These are phyloP conservation scores for Trichoderma breve DNA, from an alignment of 2,329 filamentous ascomycete genomes.

Conservation along the genomic window DNA sequence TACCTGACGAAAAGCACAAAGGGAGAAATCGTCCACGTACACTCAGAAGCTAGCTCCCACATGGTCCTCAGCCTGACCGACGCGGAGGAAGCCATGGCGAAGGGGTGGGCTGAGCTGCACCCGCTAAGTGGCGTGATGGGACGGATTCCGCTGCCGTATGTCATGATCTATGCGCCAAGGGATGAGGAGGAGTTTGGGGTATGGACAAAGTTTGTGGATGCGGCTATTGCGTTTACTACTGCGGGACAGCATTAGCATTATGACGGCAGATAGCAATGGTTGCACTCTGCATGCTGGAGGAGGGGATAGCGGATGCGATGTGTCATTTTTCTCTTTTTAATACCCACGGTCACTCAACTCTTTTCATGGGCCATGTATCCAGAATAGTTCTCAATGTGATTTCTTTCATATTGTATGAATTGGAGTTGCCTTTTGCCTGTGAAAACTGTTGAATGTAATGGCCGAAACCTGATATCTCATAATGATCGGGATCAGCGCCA, in stretches of 20 bases:
- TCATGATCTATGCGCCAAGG: constrained; percentile 43
- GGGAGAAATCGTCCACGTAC: constrained; percentile 39
- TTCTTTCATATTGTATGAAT: not conserved
- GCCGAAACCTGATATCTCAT: not conserved
- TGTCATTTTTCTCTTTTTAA: not conserved
- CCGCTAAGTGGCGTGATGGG: constrained; percentile 25
- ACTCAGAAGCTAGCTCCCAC: constrained; percentile 41
- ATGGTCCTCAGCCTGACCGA: constrained; percentile 39
- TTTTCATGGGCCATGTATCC: not conserved
- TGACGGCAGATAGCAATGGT: not conserved
- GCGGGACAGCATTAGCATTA: not conserved
- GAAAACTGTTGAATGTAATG: not conserved
- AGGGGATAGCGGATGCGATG: not conserved
- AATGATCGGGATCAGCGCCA: no score
- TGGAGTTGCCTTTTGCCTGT: not conserved
- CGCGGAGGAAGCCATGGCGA: constrained; percentile 34
- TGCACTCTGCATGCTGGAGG: not conserved
- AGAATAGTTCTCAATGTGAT: not conserved
- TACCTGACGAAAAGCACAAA: constrained; percentile 20
- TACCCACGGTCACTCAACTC: not conserved
- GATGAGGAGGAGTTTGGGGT: constrained; percentile 36
- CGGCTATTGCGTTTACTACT: constrained; percentile 21
- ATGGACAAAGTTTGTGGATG: constrained; percentile 27
- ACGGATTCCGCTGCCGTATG: constrained; percentile 28
- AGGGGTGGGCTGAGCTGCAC: constrained; percentile 43